Evolutionary conservation across 164 flowering plant genomes (phyloP).

Genomic region (Warburgia ugandensis): DNA sequence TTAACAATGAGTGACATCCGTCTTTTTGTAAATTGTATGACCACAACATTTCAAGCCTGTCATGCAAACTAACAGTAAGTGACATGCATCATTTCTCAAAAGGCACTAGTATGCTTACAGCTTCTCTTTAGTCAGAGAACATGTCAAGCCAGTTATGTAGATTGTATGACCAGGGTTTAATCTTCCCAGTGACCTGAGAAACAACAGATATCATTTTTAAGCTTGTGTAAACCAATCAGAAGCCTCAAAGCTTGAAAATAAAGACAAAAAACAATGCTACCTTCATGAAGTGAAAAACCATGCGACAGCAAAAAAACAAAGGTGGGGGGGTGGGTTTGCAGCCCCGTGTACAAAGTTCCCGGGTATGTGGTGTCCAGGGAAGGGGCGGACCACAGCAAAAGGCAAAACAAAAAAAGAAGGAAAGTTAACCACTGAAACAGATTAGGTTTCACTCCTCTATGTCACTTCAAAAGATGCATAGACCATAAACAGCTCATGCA

Average conservation of each 20-base stretch:
- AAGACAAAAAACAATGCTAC: not conserved
- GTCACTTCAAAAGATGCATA: too few species aligned
- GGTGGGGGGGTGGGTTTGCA: too few species aligned
- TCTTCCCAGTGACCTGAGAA: slow-evolving; percentile 83
- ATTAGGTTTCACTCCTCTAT: too few species aligned
- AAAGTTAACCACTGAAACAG: too few species aligned
- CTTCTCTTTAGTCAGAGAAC: slow-evolving; percentile 40
- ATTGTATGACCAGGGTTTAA: slow-evolving; percentile 68
- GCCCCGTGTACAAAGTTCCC: too few species aligned
- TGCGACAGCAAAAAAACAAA: too few species aligned
- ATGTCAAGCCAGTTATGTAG: slow-evolving; percentile 70
- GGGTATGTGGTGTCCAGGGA: too few species aligned
- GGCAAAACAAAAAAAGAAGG: too few species aligned
- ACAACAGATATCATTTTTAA: slow-evolving; percentile 5
- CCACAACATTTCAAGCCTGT: not conserved
- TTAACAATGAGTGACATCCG: not conserved
- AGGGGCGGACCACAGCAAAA: too few species aligned
- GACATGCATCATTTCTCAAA: not conserved
- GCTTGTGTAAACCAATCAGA: not conserved
- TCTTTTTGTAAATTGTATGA: not conserved
- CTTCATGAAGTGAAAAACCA: too few species aligned
- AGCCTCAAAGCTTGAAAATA: not conserved
- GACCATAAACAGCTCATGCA: too few species aligned
- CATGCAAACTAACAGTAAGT: too few species aligned
- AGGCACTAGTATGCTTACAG: slow-evolving; percentile 28